phyloP scores from a whole-genome alignment of 2,329 filamentous ascomycete species.

The Phaeosphaeria sp. region DNA sequence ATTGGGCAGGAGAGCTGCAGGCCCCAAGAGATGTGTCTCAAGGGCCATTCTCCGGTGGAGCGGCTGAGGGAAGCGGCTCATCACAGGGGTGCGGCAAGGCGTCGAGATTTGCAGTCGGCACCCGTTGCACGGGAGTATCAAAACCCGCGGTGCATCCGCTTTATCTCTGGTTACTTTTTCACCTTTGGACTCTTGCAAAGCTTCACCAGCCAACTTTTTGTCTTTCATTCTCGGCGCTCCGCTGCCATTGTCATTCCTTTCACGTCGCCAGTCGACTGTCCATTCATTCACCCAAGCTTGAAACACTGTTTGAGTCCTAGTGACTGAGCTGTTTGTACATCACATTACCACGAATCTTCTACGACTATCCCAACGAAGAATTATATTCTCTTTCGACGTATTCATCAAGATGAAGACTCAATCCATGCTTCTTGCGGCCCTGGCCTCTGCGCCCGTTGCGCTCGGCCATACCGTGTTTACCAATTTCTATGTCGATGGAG shows the following conservation, averaged over 20 bases:
- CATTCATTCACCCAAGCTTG: conserved; percentile 33
- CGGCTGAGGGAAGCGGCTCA: conserved; percentile 21
- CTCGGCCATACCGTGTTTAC: conserved; percentile 48
- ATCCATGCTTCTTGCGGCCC: conserved; percentile 37
- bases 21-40: conserved; percentile 28
- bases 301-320: conserved; percentile 35
- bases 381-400: conserved; percentile 4
- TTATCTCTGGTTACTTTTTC: conserved; percentile 22
- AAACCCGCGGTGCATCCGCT: conserved; percentile 28
- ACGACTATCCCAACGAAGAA: conserved; percentile 1
- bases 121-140: conserved; percentile 23
- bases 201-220: conserved; percentile 35
- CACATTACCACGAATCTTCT: conserved; percentile 23
- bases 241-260: conserved; percentile 41
- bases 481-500: conserved; percentile 43
- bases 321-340: conserved; percentile 35
- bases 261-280: conserved; percentile 47
- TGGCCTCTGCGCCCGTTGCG: conserved; percentile 41
- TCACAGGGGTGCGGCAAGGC: conserved; percentile 20
- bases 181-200: conserved; percentile 25
- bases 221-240: conserved; percentile 38
- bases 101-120: conserved; percentile 11
- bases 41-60: conserved; percentile 29
- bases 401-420: conserved; percentile 42
- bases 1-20: conserved; percentile 22